These are phyloP conservation scores for Hypoxylon sp. DNA, from an alignment of 2,329 filamentous ascomycete genomes.

Conservation along the genomic window DNA sequence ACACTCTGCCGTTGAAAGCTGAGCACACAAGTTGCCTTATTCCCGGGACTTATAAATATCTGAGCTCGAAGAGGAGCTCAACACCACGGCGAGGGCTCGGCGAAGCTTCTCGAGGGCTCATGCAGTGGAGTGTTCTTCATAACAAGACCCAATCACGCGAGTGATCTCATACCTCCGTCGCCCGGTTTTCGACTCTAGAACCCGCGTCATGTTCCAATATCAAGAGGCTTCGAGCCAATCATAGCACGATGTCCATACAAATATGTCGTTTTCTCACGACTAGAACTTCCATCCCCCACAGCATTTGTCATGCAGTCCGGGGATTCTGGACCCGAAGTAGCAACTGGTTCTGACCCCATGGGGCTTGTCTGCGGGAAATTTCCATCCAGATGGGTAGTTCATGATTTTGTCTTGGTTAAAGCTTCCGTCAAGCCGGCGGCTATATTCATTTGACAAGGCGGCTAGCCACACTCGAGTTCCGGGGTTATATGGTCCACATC, in stretches of 20 bases:
- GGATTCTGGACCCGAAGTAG: slow-evolving; percentile 26
- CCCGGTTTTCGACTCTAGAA: slow-evolving; percentile 18
- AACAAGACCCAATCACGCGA: slow-evolving; percentile 24
- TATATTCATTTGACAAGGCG: slow-evolving; percentile 35
- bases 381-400: slow-evolving; percentile 3
- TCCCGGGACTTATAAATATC: slow-evolving; percentile 31
- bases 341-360: slow-evolving; percentile 24
- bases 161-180: slow-evolving; percentile 7
- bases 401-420: slow-evolving; percentile 23
- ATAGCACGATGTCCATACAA: slow-evolving; percentile 5
- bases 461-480: background rate
- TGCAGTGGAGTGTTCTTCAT: slow-evolving; percentile 31
- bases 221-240: slow-evolving; percentile 19
- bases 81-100: slow-evolving; percentile 6
- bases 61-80: background rate
- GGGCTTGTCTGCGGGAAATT: slow-evolving; percentile 22
- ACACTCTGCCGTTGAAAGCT: slow-evolving; percentile 12
- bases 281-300: slow-evolving; percentile 6
- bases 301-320: slow-evolving; percentile 20
- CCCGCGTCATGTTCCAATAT: slow-evolving; percentile 24
- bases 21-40: slow-evolving; percentile 9
- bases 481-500: background rate
- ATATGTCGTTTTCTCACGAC: slow-evolving; percentile 8
- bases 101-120: slow-evolving; percentile 28
- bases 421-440: slow-evolving; percentile 36